phyloP scores from a whole-genome alignment of 2,329 filamentous ascomycete species.

The Cordyceps fumosorosea region DNA sequence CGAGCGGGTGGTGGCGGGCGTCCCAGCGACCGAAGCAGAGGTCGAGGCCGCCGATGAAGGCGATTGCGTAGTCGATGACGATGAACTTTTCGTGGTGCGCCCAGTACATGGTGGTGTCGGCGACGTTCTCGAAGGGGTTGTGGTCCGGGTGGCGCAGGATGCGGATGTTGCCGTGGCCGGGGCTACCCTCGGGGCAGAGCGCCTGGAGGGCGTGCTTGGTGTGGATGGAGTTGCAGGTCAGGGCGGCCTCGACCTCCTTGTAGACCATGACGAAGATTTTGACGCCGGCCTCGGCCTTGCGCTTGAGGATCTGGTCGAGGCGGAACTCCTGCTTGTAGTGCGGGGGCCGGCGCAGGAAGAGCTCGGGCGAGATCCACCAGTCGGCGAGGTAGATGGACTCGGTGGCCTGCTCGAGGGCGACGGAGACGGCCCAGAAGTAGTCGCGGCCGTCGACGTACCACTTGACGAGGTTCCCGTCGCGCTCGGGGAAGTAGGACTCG shows the following conservation, averaged over 20 bases:
- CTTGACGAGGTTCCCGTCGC: constrained; percentile 79
- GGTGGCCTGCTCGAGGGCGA: constrained; percentile 80
- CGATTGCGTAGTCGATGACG: constrained; percentile 83
- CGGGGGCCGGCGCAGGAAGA: constrained; percentile 80
- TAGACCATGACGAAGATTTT: constrained; percentile 94
- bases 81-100: constrained; percentile 98
- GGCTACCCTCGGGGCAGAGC: constrained; percentile 73
- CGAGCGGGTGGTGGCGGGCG: constrained; percentile 71
- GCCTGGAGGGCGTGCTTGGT: constrained; percentile 79
- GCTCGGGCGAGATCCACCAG: constrained; percentile 91
- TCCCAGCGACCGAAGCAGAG: constrained; percentile 97
- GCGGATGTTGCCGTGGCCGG: constrained; percentile 81
- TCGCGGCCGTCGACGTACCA: constrained; percentile 97
- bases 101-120: constrained; percentile 97
- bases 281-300: constrained; percentile 83
- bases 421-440: constrained; percentile 91
- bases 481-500: constrained; percentile 83
- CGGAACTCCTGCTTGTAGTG: constrained; percentile 78
- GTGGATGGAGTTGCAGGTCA: constrained; percentile 89
- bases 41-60: constrained; percentile 91
- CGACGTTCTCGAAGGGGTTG: constrained; percentile 86
- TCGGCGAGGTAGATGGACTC: constrained; percentile 95
- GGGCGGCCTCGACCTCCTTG: constrained; percentile 72
- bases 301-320: constrained; percentile 79
- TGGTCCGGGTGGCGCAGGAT: constrained; percentile 92